A percentile compares a stretch with the other conserved stretches of the same genome.
Evolutionary conservation across 2,329 filamentous ascomycete species (phyloP).

Genomic region (Diaporthe sp.): DNA sequence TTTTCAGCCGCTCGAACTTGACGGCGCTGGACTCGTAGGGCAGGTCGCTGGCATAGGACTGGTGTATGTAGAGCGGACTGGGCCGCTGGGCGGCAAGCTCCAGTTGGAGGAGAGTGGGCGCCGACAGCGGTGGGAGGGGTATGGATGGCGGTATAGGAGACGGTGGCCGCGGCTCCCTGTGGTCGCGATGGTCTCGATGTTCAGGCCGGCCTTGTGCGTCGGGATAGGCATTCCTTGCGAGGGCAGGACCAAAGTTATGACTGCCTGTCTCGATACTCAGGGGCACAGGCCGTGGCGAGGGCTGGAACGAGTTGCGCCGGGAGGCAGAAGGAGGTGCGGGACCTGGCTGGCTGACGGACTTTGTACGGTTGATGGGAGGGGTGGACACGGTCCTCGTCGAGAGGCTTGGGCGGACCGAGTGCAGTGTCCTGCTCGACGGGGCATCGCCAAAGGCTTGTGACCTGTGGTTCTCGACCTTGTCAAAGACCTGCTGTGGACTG

Average conservation of each 20-base stretch:
- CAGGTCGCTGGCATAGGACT: constrained; percentile 67
- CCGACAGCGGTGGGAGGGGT: constrained; percentile 76
- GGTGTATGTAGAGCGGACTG: constrained; percentile 76
- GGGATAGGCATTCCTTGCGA: constrained; percentile 29
- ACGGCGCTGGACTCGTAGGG: constrained; percentile 94
- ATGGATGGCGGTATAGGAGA: constrained; percentile 69
- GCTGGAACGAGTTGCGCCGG: constrained; percentile 66
- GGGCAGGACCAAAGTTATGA: constrained; percentile 44
- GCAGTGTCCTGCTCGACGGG: constrained; percentile 51
- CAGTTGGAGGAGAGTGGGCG: constrained; percentile 75
- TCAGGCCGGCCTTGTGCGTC: constrained; percentile 28
- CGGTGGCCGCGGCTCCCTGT: constrained; percentile 49
- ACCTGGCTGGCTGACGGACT: constrained; percentile 49
- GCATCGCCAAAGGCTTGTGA: constrained; percentile 43
- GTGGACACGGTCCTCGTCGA: constrained; percentile 63
- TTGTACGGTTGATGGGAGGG: constrained; percentile 62
- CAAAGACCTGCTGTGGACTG: constrained; percentile 44
- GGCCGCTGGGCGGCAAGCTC: constrained; percentile 74
- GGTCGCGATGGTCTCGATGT: constrained; percentile 44
- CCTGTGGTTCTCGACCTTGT: constrained; percentile 45
- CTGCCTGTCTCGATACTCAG: constrained; percentile 57
- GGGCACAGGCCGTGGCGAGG: constrained; percentile 58
- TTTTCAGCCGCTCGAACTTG: constrained; percentile 92
- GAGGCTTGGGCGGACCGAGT: constrained; percentile 48
- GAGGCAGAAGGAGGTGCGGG: constrained; percentile 49